Conservation (phyloP, 1,284 basidiomycete species). For the Melanopsichium pennsylvanicum region DNA sequence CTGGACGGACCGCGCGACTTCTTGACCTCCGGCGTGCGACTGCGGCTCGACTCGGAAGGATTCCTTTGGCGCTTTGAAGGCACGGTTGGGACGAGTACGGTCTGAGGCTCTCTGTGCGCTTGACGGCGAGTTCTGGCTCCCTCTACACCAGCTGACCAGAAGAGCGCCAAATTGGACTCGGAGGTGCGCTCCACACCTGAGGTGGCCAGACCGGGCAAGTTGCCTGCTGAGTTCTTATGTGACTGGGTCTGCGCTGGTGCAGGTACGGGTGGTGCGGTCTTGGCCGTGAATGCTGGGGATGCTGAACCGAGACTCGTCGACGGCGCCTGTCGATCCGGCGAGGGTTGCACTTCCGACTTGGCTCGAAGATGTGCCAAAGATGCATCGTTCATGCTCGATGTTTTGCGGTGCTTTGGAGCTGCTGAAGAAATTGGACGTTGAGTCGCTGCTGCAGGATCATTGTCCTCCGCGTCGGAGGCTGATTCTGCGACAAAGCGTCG, state of each 20-base stretch:
- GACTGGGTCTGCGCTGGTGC: too few relatives aligned
- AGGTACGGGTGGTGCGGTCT: conserved; percentile 17
- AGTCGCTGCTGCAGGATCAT: not conserved
- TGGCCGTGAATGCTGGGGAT: conserved; percentile 5
- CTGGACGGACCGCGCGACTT: conserved; percentile 22
- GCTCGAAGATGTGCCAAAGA: conserved; percentile 13
- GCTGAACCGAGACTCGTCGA: conserved; percentile 2
- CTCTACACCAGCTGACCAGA: conserved; percentile 62
- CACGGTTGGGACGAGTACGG: conserved; percentile 17
- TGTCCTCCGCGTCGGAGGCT: conserved; percentile 36
- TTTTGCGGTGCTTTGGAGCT: conserved; percentile 39
- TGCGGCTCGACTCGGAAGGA: conserved; percentile 37
- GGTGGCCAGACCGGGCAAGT: conserved; percentile 56
- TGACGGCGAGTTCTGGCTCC: conserved; percentile 56
- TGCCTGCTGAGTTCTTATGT: conserved; percentile 16
- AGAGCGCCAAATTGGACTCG: conserved; percentile 61
- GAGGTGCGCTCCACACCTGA: conserved; percentile 63
- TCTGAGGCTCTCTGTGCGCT: conserved; percentile 47
- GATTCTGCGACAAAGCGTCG: conserved; percentile 37
- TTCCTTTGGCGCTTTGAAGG: conserved; percentile 32
- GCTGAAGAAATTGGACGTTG: conserved; percentile 1
- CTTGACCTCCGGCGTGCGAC: conserved; percentile 39
- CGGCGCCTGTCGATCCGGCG: conserved; percentile 14
- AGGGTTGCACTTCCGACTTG: conserved; percentile 14
- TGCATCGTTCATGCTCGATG: conserved; percentile 38